These are phyloP conservation scores for Adenanthera pavonina DNA, from an alignment of 306 rosid genomes.

Conservation along the genomic window DNA sequence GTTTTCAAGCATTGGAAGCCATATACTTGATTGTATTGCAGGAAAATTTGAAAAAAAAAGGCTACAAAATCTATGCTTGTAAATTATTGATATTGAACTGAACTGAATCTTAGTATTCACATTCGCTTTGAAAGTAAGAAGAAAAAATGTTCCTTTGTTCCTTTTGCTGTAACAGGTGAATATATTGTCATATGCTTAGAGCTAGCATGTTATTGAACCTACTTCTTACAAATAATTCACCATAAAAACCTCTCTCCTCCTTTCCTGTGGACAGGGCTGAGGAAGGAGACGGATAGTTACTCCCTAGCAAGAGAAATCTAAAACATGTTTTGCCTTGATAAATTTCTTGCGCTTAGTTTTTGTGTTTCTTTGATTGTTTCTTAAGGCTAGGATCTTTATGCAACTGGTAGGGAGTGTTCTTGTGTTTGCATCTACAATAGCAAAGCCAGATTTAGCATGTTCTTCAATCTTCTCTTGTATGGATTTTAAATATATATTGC, in stretches of 20 bases:
- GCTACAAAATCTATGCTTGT: slow-evolving; percentile 15
- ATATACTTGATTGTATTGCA: slow-evolving; percentile 82
- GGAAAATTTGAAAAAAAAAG: slow-evolving; percentile 47
- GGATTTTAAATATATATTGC: too few species aligned
- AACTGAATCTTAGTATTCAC: not conserved
- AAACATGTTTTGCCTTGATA: not conserved
- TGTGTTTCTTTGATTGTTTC: not conserved
- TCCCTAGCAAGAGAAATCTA: slow-evolving; percentile 4
- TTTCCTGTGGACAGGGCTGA: slow-evolving; percentile 14
- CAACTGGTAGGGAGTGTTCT: not conserved
- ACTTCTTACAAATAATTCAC: not conserved
- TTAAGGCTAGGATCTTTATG: not conserved
- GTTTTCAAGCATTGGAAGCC: slow-evolving; percentile 84
- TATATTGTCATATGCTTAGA: not conserved
- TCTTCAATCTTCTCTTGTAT: not conserved
- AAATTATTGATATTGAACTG: not conserved
- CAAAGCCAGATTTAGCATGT: not conserved
- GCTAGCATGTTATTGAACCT: slow-evolving; percentile 4
- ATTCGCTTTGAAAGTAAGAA: slow-evolving; percentile 7
- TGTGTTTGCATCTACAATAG: not conserved
- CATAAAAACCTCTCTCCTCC: not conserved
- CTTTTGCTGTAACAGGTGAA: not conserved
- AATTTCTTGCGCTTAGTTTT: slow-evolving; percentile 3
- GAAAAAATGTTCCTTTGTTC: not conserved
- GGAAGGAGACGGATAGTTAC: slow-evolving; percentile 8